Conservation (phyloP, 208 protist genomes). For the Tetramitus jugosus region DNA sequence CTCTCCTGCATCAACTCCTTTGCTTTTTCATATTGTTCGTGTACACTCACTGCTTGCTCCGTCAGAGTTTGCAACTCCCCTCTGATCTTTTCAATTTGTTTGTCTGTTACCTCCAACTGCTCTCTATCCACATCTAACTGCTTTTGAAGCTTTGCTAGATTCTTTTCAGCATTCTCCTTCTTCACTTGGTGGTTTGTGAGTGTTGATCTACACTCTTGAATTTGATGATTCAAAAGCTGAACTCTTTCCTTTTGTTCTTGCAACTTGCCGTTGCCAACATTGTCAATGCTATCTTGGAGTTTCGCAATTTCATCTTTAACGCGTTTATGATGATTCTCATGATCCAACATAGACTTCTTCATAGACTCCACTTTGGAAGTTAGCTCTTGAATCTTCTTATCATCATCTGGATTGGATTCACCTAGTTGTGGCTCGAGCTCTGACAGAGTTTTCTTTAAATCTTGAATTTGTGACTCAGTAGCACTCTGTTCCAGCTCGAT, state of each 20-base stretch:
- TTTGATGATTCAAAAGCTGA: slow-evolving; percentile 49
- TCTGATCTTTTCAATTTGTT: slow-evolving; percentile 46
- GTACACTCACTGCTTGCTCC: slow-evolving; percentile 47
- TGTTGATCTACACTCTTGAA: slow-evolving; percentile 60
- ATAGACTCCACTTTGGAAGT: background rate
- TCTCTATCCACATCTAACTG: slow-evolving; percentile 43
- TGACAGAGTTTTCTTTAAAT: background rate
- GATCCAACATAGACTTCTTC: background rate
- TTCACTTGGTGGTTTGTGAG: slow-evolving; percentile 53
- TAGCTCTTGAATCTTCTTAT: background rate
- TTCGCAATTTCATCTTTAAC: slow-evolving; percentile 30
- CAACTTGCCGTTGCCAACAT: slow-evolving; percentile 56
- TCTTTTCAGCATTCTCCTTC: slow-evolving; percentile 56
- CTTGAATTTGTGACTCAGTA: background rate
- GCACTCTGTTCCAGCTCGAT: background rate
- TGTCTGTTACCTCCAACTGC: slow-evolving; percentile 33
- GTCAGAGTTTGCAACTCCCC: slow-evolving; percentile 47
- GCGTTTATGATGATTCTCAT: slow-evolving; percentile 27
- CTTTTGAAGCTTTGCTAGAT: slow-evolving; percentile 54
- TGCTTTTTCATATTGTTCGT: slow-evolving; percentile 52
- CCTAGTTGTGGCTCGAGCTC: background rate
- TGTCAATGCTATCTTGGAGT: slow-evolving; percentile 61
- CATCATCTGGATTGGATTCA: background rate
- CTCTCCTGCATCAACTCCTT: slow-evolving; percentile 46
- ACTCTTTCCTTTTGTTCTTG: slow-evolving; percentile 53